Conservation (phyloP, 306 rosid species). For the Rosa persica region DNA sequence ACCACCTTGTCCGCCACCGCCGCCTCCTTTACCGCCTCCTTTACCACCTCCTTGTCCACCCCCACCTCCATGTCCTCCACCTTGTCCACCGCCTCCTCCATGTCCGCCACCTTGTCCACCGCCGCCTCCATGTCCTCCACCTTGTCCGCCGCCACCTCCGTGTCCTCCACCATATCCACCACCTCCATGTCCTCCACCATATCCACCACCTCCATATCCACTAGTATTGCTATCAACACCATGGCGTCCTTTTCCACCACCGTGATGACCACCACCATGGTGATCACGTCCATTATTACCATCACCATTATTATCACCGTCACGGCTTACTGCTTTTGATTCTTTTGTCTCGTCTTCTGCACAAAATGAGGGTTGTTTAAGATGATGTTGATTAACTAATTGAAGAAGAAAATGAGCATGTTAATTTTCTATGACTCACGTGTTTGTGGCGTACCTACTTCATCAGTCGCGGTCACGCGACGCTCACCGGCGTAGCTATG, state of each 20-base stretch:
- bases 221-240: neutral
- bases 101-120: neutral
- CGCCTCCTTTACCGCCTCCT: neutral
- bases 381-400: neutral
- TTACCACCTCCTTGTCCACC: neutral
- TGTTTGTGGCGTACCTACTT: neutral
- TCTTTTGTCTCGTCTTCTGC: neutral
- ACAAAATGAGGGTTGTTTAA: neutral
- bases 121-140: neutral
- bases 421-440: neutral
- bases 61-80: neutral
- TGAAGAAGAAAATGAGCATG: neutral
- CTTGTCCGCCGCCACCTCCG: neutral
- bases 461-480: neutral
- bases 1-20: neutral
- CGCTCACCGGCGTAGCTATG: slow-evolving; percentile 1
- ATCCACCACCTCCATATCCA: neutral
- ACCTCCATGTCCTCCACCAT: neutral
- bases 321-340: neutral
- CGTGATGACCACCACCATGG: neutral
- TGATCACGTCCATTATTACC: neutral
- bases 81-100: neutral
- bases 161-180: neutral
- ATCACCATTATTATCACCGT: neutral
- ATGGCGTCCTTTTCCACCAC: neutral